Percentiles rank a stretch among this genome's conserved stretches.
Conservation (phyloP, 306 rosid genomes). For the Nissolia schottii region DNA sequence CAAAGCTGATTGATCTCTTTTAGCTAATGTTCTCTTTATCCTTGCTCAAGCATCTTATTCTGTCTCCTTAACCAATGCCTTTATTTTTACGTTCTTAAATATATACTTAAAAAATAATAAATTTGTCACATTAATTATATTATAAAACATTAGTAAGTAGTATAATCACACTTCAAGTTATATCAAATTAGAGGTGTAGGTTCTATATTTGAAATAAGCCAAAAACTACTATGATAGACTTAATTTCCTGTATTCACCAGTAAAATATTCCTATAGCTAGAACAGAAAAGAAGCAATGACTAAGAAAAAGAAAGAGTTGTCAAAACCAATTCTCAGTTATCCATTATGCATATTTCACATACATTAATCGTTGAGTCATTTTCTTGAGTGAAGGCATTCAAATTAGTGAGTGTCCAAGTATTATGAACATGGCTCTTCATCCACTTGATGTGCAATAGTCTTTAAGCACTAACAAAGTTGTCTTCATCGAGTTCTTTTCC, state of each 20-base stretch:
- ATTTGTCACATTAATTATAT: background rate
- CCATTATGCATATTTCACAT: background rate
- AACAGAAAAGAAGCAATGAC: background rate
- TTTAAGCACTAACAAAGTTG: constrained; percentile 9
- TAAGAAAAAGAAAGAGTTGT: background rate
- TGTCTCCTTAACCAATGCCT: constrained; percentile 7
- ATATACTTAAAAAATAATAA: background rate
- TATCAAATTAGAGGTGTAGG: background rate
- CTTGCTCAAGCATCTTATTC: background rate
- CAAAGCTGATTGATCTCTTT: background rate
- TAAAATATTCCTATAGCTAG: background rate
- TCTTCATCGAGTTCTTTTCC: background rate
- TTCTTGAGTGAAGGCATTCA: background rate
- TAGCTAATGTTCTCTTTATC: background rate
- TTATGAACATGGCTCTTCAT: constrained; percentile 5
- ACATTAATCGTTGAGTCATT: background rate
- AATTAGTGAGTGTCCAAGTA: constrained; percentile 1
- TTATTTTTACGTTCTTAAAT: background rate
- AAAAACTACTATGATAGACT: background rate
- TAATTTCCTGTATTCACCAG: background rate
- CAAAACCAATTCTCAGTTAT: background rate
- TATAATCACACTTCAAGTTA: background rate
- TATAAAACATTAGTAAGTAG: background rate
- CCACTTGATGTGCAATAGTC: constrained; percentile 24
- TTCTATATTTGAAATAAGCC: background rate